Evolutionary conservation across 495 filamentous ascomycete genomes (phyloP), one percentile per base, ranked within the genome.

Genomic region (Symbiotaphrina buchneri): DNA sequence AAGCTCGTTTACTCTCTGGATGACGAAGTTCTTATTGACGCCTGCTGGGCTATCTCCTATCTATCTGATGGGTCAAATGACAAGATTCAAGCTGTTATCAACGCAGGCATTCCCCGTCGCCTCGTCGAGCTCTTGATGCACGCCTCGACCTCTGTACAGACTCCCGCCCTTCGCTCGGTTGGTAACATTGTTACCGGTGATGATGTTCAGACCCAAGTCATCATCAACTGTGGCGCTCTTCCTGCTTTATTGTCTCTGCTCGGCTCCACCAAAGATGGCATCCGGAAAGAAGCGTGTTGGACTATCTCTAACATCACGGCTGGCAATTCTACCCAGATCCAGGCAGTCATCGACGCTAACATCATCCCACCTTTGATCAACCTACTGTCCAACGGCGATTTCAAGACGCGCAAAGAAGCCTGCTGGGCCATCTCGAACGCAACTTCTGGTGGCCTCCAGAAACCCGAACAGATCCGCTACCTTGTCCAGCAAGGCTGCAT

Each of bases 371-470:
- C 90, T 21, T 58, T 99, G 33, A 90, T 99, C 50, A 84, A 94
- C 51, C 64, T 99, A 6, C 65, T 99, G 21, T 81, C 79, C 27
- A 85, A 93, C 39, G 90, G 90, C 26, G 90, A 99, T 51, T 77
- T 99, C 52, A 99, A 99, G 76, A 99, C 90, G 25, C 72, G 90
- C 33, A 99, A 99, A 61, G 90, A 99, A 57, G 90, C 90, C 34
- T 99, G 90, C 58, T 99, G 90, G 90, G 90, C 90, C 20, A 99
- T 99, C 45, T 95, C 87, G 38, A 99, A 99, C 46, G 90, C 90
- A 18, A 99, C 90, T 10, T 92, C 82, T 7, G 90, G 90, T 41
- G 90, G 90, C 39, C 71, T 99, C 13, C 85, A 94, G 57, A 95
- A 94, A 63, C 90, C 90, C 3, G 90, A 94, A 18, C 90, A 99